Evolutionary conservation across 208 protist genomes (phyloP).

Genomic region (Leishmania tropica): DNA sequence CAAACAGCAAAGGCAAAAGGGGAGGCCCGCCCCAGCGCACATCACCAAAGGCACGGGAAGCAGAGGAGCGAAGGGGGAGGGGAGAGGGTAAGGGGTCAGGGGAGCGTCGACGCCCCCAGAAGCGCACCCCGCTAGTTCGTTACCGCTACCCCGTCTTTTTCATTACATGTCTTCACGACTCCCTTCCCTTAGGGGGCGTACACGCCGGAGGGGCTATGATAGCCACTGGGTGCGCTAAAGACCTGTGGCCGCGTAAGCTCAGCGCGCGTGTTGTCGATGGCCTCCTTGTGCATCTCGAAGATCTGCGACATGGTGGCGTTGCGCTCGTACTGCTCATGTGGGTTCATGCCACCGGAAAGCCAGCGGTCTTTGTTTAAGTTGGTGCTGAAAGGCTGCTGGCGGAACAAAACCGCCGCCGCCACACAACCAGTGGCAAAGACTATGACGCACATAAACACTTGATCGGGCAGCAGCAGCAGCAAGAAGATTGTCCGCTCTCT

Average conservation of each 20-base stretch:
- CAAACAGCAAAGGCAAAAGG: neutral
- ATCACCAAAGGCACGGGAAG: neutral
- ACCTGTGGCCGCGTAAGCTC: conserved; percentile 57
- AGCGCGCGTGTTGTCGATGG: conserved; percentile 64
- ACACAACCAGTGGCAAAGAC: conserved; percentile 7
- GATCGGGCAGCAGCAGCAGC: conserved; percentile 74
- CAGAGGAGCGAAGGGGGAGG: conserved; percentile 1
- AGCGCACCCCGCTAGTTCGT: neutral
- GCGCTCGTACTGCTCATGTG: conserved; percentile 80
- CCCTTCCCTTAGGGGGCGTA: conserved; percentile 34
- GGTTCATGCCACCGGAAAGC: conserved; percentile 58
- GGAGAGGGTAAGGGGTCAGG: neutral
- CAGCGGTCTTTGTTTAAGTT: conserved; percentile 63
- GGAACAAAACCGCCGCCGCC: conserved; percentile 32
- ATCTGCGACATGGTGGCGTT: conserved; percentile 79
- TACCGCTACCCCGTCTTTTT: neutral
- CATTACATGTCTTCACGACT: neutral
- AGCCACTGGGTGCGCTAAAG: conserved; percentile 55
- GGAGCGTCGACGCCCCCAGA: neutral
- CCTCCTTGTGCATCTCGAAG: conserved; percentile 67
- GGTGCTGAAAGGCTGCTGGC: conserved; percentile 50
- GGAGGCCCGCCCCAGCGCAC: neutral
- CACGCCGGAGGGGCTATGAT: conserved; percentile 57
- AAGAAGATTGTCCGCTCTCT: conserved; percentile 56
- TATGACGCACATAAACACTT: conserved; percentile 48